phyloP scores from a whole-genome alignment of 768 basidiomycete genomes.

The Phaeotremella skinneri region DNA sequence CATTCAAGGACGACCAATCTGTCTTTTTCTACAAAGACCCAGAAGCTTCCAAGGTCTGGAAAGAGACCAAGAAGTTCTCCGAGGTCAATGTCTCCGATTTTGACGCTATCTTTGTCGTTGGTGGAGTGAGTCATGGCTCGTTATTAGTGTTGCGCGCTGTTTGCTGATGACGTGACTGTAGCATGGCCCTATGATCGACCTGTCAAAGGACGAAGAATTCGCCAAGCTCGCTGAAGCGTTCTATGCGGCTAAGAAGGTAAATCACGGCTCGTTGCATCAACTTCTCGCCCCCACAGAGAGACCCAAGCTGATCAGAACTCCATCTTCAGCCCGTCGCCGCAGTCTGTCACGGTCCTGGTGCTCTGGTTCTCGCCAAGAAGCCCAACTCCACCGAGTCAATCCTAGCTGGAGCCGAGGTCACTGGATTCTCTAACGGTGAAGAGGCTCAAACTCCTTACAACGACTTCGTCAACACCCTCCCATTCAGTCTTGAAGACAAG shows the following conservation, averaged over 20 bases:
- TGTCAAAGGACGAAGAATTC: conserved; percentile 61
- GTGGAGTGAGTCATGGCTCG: conserved; percentile 55
- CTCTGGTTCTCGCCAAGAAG: conserved; percentile 59
- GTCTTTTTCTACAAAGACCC: conserved; percentile 63
- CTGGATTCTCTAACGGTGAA: conserved; percentile 71
- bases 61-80: conserved; percentile 61
- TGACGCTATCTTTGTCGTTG: conserved; percentile 72
- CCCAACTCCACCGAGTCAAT: conserved; percentile 64
- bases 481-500: conserved; percentile 60
- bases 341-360: conserved; percentile 81
- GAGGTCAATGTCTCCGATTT: conserved; percentile 65
- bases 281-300: neutral
- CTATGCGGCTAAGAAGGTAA: conserved; percentile 62
- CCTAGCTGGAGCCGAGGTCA: conserved; percentile 60
- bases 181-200: conserved; percentile 73
- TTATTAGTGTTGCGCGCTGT: neutral
- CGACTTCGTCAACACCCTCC: conserved; percentile 54
- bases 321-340: conserved; percentile 57
- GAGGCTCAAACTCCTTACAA: conserved; percentile 59
- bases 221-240: conserved; percentile 65
- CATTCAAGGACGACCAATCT: conserved; percentile 60
- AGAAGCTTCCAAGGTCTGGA: conserved; percentile 59
- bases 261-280: neutral
- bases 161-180: conserved; percentile 13
- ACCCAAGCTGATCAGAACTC: conserved; percentile 1